These are phyloP conservation scores for Haberlea rhodopensis DNA, from an alignment of 257 asterid species.

Conservation along the genomic window DNA sequence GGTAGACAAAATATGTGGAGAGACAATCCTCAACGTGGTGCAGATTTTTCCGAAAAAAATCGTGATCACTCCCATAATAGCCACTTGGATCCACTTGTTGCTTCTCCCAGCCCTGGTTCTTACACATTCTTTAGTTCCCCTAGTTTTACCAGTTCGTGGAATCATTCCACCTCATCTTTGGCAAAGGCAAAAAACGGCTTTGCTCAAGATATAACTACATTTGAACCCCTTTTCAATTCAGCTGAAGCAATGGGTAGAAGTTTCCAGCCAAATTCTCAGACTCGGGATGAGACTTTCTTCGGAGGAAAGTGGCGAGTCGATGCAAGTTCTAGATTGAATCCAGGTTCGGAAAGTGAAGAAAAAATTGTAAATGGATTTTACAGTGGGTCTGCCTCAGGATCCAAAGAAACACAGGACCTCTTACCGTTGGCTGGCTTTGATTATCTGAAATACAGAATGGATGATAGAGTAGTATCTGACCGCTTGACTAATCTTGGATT, in stretches of 20 bases:
- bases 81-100: too few relatives aligned
- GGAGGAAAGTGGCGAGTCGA: constrained; percentile 51
- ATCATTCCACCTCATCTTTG: constrained; percentile 57
- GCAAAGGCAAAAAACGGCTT: constrained; percentile 52
- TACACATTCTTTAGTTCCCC: constrained; percentile 43
- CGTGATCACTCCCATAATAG: neutral
- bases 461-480: constrained; percentile 32
- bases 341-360: constrained; percentile 29
- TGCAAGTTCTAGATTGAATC: constrained; percentile 36
- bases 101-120: too few relatives aligned
- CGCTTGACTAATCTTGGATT: constrained; percentile 33
- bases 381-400: constrained; percentile 61
- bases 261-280: constrained; percentile 35
- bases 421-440: constrained; percentile 34
- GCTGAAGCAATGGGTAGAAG: constrained; percentile 39
- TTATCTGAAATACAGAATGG: constrained; percentile 37
- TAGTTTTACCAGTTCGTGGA: constrained; percentile 42
- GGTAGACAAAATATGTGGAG: neutral
- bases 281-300: constrained; percentile 31
- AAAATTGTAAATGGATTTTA: constrained; percentile 42
- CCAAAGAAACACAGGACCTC: constrained; percentile 39
- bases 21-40: neutral
- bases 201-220: constrained; percentile 44
- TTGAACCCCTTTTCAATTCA: constrained; percentile 45
- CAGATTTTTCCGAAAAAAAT: neutral